Conservation (phyloP, 2,329 filamentous ascomycete genomes). For the Lasiodiplodia citricola region DNA sequence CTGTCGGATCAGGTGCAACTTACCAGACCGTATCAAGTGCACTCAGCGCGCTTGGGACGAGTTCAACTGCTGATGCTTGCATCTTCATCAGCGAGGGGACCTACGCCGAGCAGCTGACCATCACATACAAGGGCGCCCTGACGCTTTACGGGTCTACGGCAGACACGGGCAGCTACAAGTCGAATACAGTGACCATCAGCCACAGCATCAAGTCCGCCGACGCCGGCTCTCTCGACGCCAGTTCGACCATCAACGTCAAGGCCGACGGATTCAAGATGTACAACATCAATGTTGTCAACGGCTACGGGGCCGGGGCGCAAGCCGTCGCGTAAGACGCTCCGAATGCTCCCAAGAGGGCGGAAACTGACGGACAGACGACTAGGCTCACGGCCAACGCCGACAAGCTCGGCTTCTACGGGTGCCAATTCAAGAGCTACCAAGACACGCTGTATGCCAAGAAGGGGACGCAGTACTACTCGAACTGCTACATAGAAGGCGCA, state of each 20-base stretch:
- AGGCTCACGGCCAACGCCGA: constrained; percentile 58
- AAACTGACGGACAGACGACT: constrained; percentile 48
- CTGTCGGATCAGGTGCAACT: constrained; percentile 48
- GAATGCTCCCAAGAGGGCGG: constrained; percentile 11
- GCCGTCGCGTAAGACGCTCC: constrained; percentile 16
- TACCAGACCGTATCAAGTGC: constrained; percentile 62
- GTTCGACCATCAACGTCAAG: constrained; percentile 55
- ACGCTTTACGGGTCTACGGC: constrained; percentile 67
- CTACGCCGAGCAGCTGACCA: constrained; percentile 66
- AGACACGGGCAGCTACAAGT: constrained; percentile 53
- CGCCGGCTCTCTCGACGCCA: constrained; percentile 57
- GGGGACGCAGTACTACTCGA: constrained; percentile 62
- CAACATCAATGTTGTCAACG: constrained; percentile 64
- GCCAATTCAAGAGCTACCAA: constrained; percentile 61
- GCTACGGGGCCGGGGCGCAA: constrained; percentile 31
- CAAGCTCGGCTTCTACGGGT: constrained; percentile 63
- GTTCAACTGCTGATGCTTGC: constrained; percentile 55
- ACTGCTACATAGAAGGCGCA: constrained; percentile 60
- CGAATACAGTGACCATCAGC: constrained; percentile 64
- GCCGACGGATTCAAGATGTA: constrained; percentile 63
- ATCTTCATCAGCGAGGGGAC: constrained; percentile 68
- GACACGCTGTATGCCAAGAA: constrained; percentile 55
- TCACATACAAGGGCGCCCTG: constrained; percentile 56
- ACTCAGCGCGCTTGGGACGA: constrained; percentile 62
- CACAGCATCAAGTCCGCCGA: constrained; percentile 48